Percentiles rank a stretch among this genome's conserved stretches.
These are phyloP conservation scores for Umbelopsis sp. DNA, from an alignment of 192 early-diverging fungal genomes.

Conservation along the genomic window DNA sequence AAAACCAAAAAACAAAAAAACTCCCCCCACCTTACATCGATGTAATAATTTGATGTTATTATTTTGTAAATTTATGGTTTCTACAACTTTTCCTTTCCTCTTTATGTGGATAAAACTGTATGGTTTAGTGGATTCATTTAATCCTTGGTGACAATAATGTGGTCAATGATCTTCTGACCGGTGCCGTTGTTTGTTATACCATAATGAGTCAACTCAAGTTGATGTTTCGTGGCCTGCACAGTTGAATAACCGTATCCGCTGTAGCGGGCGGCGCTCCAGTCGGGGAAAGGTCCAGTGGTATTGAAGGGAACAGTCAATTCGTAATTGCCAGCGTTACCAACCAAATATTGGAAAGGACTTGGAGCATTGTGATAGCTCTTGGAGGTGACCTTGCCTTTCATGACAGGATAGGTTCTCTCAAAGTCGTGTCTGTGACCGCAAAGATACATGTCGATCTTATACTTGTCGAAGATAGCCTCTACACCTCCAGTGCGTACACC, in stretches of 20 bases:
- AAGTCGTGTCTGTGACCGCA: slow-evolving; percentile 42
- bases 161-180: slow-evolving; percentile 25
- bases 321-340: slow-evolving; percentile 35
- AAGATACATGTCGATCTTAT: slow-evolving; percentile 32
- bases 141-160: slow-evolving; percentile 31
- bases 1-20: background rate
- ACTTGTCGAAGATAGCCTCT: slow-evolving; percentile 24
- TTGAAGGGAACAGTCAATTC: slow-evolving; percentile 20
- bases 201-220: slow-evolving; percentile 26
- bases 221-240: slow-evolving; percentile 19
- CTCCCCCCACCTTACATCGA: no score
- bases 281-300: slow-evolving; percentile 9
- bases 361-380: slow-evolving; percentile 35
- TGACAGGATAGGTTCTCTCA: slow-evolving; percentile 38
- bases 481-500: slow-evolving; percentile 14
- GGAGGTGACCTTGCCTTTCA: slow-evolving; percentile 13
- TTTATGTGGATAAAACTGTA: background rate
- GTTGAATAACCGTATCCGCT: slow-evolving; percentile 33
- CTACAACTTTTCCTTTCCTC: background rate
- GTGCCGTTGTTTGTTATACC: slow-evolving; percentile 27
- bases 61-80: slow-evolving; percentile 18
- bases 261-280: slow-evolving; percentile 33
- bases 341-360: slow-evolving; percentile 29
- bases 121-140: slow-evolving; percentile 5
- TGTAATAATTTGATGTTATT: background rate